phyloP scores from a whole-genome alignment of 2,329 filamentous ascomycete genomes.

The Beauveria pseudobassiana region DNA sequence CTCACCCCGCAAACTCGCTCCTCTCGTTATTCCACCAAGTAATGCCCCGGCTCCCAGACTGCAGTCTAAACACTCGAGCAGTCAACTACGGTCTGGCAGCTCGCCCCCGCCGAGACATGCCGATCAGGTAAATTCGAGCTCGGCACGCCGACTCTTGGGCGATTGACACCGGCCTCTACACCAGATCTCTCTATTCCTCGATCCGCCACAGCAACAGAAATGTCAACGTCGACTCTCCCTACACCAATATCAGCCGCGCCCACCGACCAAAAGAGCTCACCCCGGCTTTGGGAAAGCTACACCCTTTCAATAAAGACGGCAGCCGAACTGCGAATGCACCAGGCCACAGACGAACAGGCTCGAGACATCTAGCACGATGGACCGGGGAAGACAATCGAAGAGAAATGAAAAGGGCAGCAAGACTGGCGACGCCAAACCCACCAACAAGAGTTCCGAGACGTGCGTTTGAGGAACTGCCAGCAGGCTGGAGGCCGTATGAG shows the following conservation, averaged over 20 bases:
- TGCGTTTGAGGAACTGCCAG: slow-evolving; percentile 54
- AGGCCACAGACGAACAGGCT: slow-evolving; percentile 45
- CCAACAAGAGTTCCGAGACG: slow-evolving; percentile 41
- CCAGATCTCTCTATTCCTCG: slow-evolving; percentile 34
- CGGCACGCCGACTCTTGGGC: slow-evolving; percentile 38
- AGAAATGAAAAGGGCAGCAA: slow-evolving; percentile 36
- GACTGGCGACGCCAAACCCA: slow-evolving; percentile 16
- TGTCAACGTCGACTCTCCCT: slow-evolving; percentile 34
- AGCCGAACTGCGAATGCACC: slow-evolving; percentile 7
- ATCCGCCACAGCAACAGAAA: slow-evolving; percentile 27
- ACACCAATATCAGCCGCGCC: slow-evolving; percentile 44
- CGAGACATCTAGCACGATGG: slow-evolving; percentile 52
- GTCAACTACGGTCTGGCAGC: slow-evolving; percentile 39
- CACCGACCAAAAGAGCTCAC: slow-evolving; percentile 34
- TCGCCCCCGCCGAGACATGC: slow-evolving; percentile 30
- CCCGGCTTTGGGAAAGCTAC: slow-evolving; percentile 37
- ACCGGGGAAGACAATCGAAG: slow-evolving; percentile 54
- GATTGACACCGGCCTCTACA: slow-evolving; percentile 36
- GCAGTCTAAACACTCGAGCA: slow-evolving; percentile 32
- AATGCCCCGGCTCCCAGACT: slow-evolving; percentile 16
- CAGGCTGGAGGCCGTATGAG: slow-evolving; percentile 48
- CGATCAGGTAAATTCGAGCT: slow-evolving; percentile 37
- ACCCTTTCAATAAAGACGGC: slow-evolving; percentile 17
- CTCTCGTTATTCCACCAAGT: slow-evolving; percentile 46
- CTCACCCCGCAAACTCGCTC: slow-evolving; percentile 48